Base-by-base conservation (phyloP, 495 filamentous ascomycete species). In the Podospora appendiculata region DNA sequence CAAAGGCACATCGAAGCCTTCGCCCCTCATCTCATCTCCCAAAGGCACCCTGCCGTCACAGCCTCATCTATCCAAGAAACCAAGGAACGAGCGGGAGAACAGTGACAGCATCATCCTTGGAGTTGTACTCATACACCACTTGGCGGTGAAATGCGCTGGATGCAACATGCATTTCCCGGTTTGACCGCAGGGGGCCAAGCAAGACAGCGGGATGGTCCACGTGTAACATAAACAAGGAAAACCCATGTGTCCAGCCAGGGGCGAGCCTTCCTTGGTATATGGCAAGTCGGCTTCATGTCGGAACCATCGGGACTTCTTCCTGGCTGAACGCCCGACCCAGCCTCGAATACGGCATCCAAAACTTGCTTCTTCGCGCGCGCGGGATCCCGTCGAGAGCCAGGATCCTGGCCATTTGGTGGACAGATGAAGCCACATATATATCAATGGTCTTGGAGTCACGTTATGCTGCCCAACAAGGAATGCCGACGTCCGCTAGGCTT, bases 151-250 rank as follows among this genome's bases (percentile, higher is more conserved):
- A 8, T 47, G 45, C 35, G 10, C 36, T 17, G n/a, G 18, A 41
- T 49, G 47, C 38, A 50, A 50, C 47, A 1, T 32, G n/a, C 18
- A 6, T 50, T 50, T 33, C 47, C 47, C 11, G 47, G 36, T 49
- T 50, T 18, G 19, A 2, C 16, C 13, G 25, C 8, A 11, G 36
- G 13, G 13, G 36, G 10, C 13, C 9, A 38, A 13, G 13, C 9
- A 38, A 38, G 9, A 38, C 36, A 13, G 13, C 36, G 36, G 36
- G 13, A 38, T 38, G 36, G 36, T 38, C 13, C 13, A 10, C 13
- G 36, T 13, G 36, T 38, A 10, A 38, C 36, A 38, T 10, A 38
- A 13, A 11, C 9, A 38, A 38, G 13, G 36, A 13, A 8, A 38
- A 13, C 7, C 9, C 9, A 38, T 10, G 36, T 10, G 36, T 38